Evolutionary conservation across 2,329 filamentous ascomycete species (phyloP).

Genomic region (Cercospora sojina): DNA sequence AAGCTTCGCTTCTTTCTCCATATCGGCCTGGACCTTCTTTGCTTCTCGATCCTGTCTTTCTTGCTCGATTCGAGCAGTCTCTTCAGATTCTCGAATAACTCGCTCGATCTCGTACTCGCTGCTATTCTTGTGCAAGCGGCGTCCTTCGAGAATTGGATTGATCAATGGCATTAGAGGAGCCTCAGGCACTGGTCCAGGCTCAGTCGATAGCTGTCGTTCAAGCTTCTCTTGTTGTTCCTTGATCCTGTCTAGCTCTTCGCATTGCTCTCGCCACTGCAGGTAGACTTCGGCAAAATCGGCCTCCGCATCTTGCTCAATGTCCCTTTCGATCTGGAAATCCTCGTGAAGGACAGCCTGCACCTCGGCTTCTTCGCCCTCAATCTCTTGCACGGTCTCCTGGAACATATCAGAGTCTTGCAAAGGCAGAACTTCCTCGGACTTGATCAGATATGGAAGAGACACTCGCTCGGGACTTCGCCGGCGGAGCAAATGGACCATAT

Average conservation of each 20-base stretch:
- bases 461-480: slow-evolving; percentile 44
- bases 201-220: slow-evolving; percentile 38
- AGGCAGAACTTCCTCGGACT: slow-evolving; percentile 34
- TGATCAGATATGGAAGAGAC: slow-evolving; percentile 47
- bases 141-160: slow-evolving; percentile 53
- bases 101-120: slow-evolving; percentile 73
- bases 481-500: slow-evolving; percentile 15
- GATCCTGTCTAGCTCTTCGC: slow-evolving; percentile 44
- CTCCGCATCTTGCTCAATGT: slow-evolving; percentile 32
- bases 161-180: slow-evolving; percentile 25
- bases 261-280: slow-evolving; percentile 44
- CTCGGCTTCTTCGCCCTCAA: slow-evolving; percentile 38
- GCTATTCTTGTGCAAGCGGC: slow-evolving; percentile 57
- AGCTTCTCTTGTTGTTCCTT: slow-evolving; percentile 42
- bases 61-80: slow-evolving; percentile 68
- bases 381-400: slow-evolving; percentile 40
- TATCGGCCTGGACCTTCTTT: slow-evolving; percentile 68
- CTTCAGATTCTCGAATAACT: slow-evolving; percentile 69
- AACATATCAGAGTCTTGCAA: slow-evolving; percentile 43
- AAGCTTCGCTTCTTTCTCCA: slow-evolving; percentile 73
- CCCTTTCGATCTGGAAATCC: slow-evolving; percentile 33
- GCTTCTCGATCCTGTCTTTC: slow-evolving; percentile 54
- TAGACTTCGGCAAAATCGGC: slow-evolving; percentile 42
- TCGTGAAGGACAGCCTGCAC: slow-evolving; percentile 36
- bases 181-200: slow-evolving; percentile 49